Evolutionary conservation across 1,284 basidiomycete species (phyloP).

Genomic region (Trametes polyzona): DNA sequence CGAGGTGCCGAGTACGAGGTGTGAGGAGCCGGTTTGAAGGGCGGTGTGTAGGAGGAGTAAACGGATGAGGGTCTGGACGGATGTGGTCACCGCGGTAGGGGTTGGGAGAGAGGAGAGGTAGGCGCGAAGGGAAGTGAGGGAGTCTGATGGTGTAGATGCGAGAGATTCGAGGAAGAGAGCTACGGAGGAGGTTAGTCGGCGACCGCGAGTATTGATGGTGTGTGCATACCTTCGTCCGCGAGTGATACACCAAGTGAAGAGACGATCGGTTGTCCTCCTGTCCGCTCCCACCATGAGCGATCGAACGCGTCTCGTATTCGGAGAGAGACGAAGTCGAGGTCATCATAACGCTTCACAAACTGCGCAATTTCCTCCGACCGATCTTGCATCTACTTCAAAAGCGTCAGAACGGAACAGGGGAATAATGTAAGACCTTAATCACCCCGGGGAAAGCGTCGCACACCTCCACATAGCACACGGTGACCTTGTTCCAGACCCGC

Average conservation of each 20-base stretch:
- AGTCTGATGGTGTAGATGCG: constrained; percentile 31
- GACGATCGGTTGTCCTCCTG: constrained; percentile 38
- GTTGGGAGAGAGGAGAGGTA: constrained; percentile 79
- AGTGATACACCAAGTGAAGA: constrained; percentile 48
- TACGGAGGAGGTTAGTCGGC: constrained; percentile 23
- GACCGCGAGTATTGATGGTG: background rate
- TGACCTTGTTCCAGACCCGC: constrained; percentile 63
- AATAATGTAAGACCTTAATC: constrained; percentile 30
- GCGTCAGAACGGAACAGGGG: background rate
- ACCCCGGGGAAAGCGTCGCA: constrained; percentile 65
- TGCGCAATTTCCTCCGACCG: constrained; percentile 53
- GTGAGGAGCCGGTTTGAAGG: constrained; percentile 60
- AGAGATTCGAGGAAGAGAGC: constrained; percentile 31
- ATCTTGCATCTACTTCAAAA: constrained; percentile 52
- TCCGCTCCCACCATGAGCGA: constrained; percentile 61
- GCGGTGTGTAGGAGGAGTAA: constrained; percentile 75
- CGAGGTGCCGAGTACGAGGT: constrained; percentile 82
- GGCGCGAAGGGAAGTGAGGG: constrained; percentile 53
- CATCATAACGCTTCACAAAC: constrained; percentile 50
- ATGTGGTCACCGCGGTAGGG: constrained; percentile 69
- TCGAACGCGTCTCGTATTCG: constrained; percentile 77
- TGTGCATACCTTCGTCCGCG: constrained; percentile 52
- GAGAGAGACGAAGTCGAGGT: constrained; percentile 61
- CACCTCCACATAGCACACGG: constrained; percentile 72
- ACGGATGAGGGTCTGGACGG: constrained; percentile 67